phyloP scores from a whole-genome alignment of 2,329 filamentous ascomycete genomes.

The Penicillium sp. region DNA sequence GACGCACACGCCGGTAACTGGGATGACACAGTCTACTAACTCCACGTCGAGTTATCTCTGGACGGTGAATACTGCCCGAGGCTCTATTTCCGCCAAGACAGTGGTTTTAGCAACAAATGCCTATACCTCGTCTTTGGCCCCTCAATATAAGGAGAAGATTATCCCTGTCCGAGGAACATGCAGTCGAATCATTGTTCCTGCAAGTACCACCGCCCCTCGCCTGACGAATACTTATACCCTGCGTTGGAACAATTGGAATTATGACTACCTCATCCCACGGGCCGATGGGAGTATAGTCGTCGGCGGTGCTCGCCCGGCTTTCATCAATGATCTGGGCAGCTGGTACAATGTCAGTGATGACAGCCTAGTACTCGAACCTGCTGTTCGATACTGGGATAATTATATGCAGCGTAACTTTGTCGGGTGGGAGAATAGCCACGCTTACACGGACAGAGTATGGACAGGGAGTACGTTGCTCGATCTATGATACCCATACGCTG shows the following conservation, averaged over 20 bases:
- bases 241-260: slow-evolving; percentile 57
- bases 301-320: slow-evolving; percentile 58
- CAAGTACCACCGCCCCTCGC: slow-evolving; percentile 24
- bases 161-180: slow-evolving; percentile 68
- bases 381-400: slow-evolving; percentile 40
- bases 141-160: slow-evolving; percentile 67
- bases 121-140: slow-evolving; percentile 75
- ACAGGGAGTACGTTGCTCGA: slow-evolving; percentile 33
- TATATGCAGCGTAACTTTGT: slow-evolving; percentile 41
- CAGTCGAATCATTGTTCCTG: slow-evolving; percentile 33
- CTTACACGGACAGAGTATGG: slow-evolving; percentile 36
- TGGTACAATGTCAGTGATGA: slow-evolving; percentile 53
- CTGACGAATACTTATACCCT: slow-evolving; percentile 59
- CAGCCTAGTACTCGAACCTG: slow-evolving; percentile 49
- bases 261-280: slow-evolving; percentile 67
- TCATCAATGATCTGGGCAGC: slow-evolving; percentile 28
- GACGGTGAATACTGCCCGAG: slow-evolving; percentile 66
- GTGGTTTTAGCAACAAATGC: slow-evolving; percentile 81
- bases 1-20: slow-evolving; percentile 51
- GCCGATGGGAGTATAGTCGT: slow-evolving; percentile 59
- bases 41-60: slow-evolving; percentile 45
- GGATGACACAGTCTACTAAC: slow-evolving; percentile 27
- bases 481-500: background rate
- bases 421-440: slow-evolving; percentile 38
- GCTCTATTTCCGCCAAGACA: slow-evolving; percentile 60